A percentile compares a stretch with the other conserved stretches of the same genome.
phyloP scores from a whole-genome alignment of 805 yeast species.

The Saturnispora diversa region DNA sequence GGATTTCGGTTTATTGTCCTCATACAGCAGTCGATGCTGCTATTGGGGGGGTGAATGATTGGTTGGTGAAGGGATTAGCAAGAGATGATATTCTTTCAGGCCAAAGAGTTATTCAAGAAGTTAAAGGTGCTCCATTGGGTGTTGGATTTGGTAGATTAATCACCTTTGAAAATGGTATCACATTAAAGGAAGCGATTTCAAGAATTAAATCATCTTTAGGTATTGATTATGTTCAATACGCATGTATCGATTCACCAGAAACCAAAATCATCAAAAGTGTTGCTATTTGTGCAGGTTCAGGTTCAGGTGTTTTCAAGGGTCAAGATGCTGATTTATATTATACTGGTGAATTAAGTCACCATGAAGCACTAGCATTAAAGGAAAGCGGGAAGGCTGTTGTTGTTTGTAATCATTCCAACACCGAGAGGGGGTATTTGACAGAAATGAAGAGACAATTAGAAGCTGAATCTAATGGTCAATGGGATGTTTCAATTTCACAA shows the following conservation, averaged over 20 bases:
- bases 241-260: slow-evolving; percentile 31
- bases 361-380: slow-evolving; percentile 65
- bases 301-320: slow-evolving; percentile 65
- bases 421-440: slow-evolving; percentile 77
- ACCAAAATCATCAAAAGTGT: slow-evolving; percentile 37
- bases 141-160: slow-evolving; percentile 83
- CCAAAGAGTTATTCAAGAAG: slow-evolving; percentile 39
- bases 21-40: slow-evolving; percentile 97
- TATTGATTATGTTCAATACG: slow-evolving; percentile 56
- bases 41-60: slow-evolving; percentile 87
- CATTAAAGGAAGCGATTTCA: slow-evolving; percentile 38
- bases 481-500: slow-evolving; percentile 43
- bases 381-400: slow-evolving; percentile 70
- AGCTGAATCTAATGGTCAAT: slow-evolving; percentile 19
- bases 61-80: slow-evolving; percentile 59
- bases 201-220: slow-evolving; percentile 48
- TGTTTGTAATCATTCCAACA: slow-evolving; percentile 82
- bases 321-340: slow-evolving; percentile 58
- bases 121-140: slow-evolving; percentile 32
- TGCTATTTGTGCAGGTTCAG: slow-evolving; percentile 96
- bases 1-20: slow-evolving; percentile 88
- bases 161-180: slow-evolving; percentile 35
- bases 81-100: slow-evolving; percentile 12
- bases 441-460: slow-evolving; percentile 42
- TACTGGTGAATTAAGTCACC: slow-evolving; percentile 95